Conservation (phyloP, 2,329 filamentous ascomycete species). For the Talaromyces verruculosus region DNA sequence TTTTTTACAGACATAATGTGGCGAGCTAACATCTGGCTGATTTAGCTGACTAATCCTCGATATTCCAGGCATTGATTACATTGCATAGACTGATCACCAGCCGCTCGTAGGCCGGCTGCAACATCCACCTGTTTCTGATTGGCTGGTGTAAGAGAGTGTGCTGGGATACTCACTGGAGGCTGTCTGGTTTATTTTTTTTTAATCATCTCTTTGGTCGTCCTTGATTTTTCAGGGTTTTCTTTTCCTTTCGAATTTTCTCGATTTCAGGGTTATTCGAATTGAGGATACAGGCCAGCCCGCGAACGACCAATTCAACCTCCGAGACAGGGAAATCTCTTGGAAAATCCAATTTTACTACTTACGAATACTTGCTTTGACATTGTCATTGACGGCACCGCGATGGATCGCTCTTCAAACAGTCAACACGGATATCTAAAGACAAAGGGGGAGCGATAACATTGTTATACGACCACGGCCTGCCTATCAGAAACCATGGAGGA, state of each 20-base stretch:
- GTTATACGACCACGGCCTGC: neutral
- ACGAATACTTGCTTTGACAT: neutral
- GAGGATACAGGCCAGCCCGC: neutral
- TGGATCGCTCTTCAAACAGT: neutral
- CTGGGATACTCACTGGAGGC: neutral
- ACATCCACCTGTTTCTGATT: neutral
- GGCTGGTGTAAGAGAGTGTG: neutral
- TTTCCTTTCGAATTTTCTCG: neutral
- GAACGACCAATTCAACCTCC: neutral
- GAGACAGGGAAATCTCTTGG: neutral
- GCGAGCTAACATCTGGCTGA: neutral
- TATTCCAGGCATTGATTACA: neutral
- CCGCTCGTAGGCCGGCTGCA: neutral
- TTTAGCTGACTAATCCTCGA: neutral
- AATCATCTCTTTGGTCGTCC: neutral
- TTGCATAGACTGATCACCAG: neutral
- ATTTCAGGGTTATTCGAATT: neutral
- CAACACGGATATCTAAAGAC: neutral
- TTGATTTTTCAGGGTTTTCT: neutral
- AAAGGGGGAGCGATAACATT: constrained; percentile 5
- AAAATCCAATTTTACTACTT: neutral
- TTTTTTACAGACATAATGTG: neutral
- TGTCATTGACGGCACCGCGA: neutral
- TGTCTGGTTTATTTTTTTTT: neutral
- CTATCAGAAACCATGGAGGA: constrained; percentile 16